Base-by-base conservation (phyloP, 2,329 filamentous ascomycete genomes). In the Xenoacremonium recifei region DNA sequence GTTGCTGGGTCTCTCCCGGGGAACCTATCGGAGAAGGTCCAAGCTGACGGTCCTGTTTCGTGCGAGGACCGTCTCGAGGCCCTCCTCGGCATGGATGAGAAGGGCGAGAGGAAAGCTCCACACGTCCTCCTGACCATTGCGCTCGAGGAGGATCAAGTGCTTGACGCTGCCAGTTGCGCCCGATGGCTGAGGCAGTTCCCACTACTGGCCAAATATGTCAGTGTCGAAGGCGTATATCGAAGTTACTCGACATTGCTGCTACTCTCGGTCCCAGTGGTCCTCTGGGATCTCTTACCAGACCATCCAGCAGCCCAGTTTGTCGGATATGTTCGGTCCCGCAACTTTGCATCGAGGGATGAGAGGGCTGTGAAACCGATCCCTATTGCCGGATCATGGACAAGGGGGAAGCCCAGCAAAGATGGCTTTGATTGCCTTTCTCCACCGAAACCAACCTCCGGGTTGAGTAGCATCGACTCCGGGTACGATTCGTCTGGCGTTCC, bases 101-200 rank as follows among this genome's bases (percentile, higher is more conserved):
- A 51, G 25, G 54, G 53, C 29, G 52, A 58, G 16, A 47, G 54
- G 33, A 42, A 35, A 17, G 44, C 43, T 18, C 54, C 54, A 35
- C 54, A 57, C 25, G 51, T 57, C 15, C 53, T 57, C 30, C 40
- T 57, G 9, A 58, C 47, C n/a, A 46, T 57, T 39, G 49, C 53
- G 16, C 34, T 57, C 11, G 54, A 57, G 37, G 54, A 58, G 35
- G 47, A 57, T 19, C 54, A 57, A 36, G 45, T 53, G 20, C 44
- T 56, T 7, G 54, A 57, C 45, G 49, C 54, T 15, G 45, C 49
- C 6, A 58, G 51, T 40, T 58, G 54, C 17, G 39, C 42, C 40
- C 54, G 54, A 41, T 57, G 54, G 54, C 19, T 57, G n/a, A 58
- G 58, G 47, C 54, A 57, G 35, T 58, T 57, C 35, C 54, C 54